Base-by-base conservation (phyloP, 108 stramenopile species). In the Nannochloropsis salina region DNA sequence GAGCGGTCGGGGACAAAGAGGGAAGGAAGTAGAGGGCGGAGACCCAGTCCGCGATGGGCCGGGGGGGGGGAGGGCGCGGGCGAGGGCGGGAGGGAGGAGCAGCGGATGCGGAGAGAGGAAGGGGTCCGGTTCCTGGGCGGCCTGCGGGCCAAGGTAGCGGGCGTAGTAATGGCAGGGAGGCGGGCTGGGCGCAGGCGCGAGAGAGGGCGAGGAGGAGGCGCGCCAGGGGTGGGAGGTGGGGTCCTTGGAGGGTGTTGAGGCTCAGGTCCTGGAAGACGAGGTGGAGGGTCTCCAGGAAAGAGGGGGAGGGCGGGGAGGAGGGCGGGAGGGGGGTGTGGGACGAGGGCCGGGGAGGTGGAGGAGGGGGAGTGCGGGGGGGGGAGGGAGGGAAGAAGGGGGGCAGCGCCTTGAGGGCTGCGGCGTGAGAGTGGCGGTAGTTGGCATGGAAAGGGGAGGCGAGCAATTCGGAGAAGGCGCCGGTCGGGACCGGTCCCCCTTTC, bases 211-310 rank as follows among this genome's bases (percentile, higher is more conserved):
- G 81, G 3, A 88, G 84, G 31, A 88, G 81, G 15, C 83, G 81
- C 15, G 84, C 87, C 15, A 88, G 81, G 82, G 79, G 87, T 15
- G 84, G 87, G 61, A 85, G 83, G 1, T 42, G 47, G 31, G 84
- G 47, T 45, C 42, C 42, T 20, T 42, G 82, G 6, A 89, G 45
- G 43, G 85, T 42, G 83, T 44, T 79, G 22, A 80, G 82, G 82
- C 47, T 85, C 31, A 89, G 85, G 83, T 89, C 88, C 45, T 89
- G 85, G 40, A 85, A 82, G 15, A 82, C 85, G 51, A 89, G 83
- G 86, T 86, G 85, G 12, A 89, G 82, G 44, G 88, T 85, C 41
- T 89, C 83, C 40, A 85, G 9, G n/a, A 11, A 51, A 51, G 47
- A 12, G 47, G 47, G 47, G 47, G 9, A 51, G 47, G 47, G 12